These are phyloP conservation scores for Zasmidium angulare DNA, from an alignment of 2,329 filamentous ascomycete genomes.

Conservation along the genomic window DNA sequence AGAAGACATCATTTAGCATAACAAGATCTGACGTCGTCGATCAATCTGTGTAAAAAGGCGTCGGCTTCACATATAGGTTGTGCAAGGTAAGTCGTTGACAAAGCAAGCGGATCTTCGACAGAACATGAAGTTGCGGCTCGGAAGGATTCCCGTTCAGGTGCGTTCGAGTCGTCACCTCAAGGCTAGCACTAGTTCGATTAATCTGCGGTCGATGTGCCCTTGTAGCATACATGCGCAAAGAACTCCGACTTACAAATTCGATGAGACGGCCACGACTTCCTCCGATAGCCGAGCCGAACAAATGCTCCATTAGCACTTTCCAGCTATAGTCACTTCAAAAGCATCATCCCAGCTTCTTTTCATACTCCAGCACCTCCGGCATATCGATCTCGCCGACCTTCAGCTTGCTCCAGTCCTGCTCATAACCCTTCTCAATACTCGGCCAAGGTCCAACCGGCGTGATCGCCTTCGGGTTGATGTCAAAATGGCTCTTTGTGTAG, in stretches of 20 bases:
- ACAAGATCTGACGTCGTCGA: no score
- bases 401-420: slow-evolving; percentile 51
- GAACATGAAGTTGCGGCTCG: neutral
- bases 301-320: no score
- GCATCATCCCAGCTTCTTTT: slow-evolving; percentile 27
- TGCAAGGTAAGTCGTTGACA: no score
- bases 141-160: neutral
- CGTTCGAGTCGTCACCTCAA: neutral
- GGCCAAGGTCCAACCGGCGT: slow-evolving; percentile 64
- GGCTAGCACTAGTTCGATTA: no score
- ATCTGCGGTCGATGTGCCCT: no score
- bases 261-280: no score
- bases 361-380: slow-evolving; percentile 37
- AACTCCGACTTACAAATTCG: no score
- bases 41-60: no score
- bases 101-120: neutral
- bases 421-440: slow-evolving; percentile 54
- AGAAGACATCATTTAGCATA: neutral
- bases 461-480: slow-evolving; percentile 62
- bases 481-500: slow-evolving; percentile 60
- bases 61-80: no score
- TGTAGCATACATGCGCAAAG: no score
- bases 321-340: no score
- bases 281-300: no score
- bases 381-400: slow-evolving; percentile 50